These are phyloP conservation scores for Daldinia grandis DNA, from an alignment of 495 filamentous ascomycete species.

Conservation along the genomic window DNA sequence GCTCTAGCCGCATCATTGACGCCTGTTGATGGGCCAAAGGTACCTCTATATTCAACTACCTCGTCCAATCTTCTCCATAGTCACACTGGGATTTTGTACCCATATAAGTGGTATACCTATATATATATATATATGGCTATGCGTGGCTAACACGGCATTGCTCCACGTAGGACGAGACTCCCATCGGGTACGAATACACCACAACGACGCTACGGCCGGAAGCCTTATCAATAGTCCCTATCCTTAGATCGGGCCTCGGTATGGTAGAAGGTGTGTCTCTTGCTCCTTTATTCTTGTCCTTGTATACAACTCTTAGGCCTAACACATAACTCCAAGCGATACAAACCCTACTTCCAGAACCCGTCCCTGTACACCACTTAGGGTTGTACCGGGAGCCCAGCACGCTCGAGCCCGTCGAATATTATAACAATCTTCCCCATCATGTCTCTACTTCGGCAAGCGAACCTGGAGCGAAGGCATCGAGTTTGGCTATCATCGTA, in stretches of 20 bases:
- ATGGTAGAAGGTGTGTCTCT: conserved; percentile 78
- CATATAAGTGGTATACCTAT: background rate
- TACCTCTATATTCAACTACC: conserved; percentile 36
- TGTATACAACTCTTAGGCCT: conserved; percentile 7
- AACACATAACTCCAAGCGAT: conserved; percentile 63
- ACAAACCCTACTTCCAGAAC: conserved; percentile 78
- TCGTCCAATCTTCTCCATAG: background rate
- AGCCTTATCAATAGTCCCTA: conserved; percentile 84
- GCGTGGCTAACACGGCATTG: conserved; percentile 11
- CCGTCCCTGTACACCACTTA: conserved; percentile 90
- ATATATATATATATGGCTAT: background rate
- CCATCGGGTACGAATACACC: conserved; percentile 75
- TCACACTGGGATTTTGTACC: background rate
- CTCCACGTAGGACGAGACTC: conserved; percentile 70
- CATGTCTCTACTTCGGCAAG: conserved; percentile 52
- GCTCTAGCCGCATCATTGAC: conserved; percentile 75
- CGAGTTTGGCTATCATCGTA: conserved; percentile 79
- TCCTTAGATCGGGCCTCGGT: conserved; percentile 85
- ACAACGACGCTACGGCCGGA: conserved; percentile 65
- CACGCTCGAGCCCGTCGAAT: conserved; percentile 89
- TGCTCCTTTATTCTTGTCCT: conserved; percentile 1
- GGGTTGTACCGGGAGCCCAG: conserved; percentile 89
- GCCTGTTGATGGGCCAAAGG: conserved; percentile 54
- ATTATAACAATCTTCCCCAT: conserved; percentile 97
- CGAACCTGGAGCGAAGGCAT: conserved; percentile 45